Percentiles rank a stretch among this genome's conserved stretches.
phyloP scores from a whole-genome alignment of 2,329 filamentous ascomycete species.

The Ambrosiella xylebori region DNA sequence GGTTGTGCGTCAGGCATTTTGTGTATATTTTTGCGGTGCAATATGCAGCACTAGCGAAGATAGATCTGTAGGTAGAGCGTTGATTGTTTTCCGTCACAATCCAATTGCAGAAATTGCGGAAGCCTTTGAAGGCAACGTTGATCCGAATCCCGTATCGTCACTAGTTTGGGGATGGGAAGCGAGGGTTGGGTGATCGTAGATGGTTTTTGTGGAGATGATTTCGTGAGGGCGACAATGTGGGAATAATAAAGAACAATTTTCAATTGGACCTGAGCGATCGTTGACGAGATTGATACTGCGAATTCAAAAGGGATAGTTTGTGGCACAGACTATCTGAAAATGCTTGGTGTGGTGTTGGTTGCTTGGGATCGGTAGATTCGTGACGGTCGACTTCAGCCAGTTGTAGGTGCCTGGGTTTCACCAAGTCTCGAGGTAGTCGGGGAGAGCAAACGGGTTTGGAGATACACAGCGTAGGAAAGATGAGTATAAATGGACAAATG shows the following conservation, averaged over 20 bases:
- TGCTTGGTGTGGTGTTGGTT: neutral
- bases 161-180: too few species aligned
- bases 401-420: too few species aligned
- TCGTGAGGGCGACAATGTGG: neutral
- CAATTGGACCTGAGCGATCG: neutral
- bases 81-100: neutral
- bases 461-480: neutral
- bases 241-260: neutral
- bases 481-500: neutral
- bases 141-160: neutral
- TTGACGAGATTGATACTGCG: neutral
- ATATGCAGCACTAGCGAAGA: neutral
- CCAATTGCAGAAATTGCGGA: neutral
- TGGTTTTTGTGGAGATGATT: neutral
- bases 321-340: neutral
- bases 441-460: neutral
- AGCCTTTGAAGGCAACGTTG: neutral
- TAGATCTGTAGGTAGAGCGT: neutral
- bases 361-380: too few species aligned
- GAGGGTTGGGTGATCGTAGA: neutral
- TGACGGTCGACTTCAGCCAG: too few species aligned
- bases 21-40: conserved; percentile 7
- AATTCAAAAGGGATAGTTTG: neutral
- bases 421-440: neutral
- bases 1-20: conserved; percentile 28